phyloP scores from a whole-genome alignment of 2,329 filamentous ascomycete species.

The Ophiostoma angusticollis region DNA sequence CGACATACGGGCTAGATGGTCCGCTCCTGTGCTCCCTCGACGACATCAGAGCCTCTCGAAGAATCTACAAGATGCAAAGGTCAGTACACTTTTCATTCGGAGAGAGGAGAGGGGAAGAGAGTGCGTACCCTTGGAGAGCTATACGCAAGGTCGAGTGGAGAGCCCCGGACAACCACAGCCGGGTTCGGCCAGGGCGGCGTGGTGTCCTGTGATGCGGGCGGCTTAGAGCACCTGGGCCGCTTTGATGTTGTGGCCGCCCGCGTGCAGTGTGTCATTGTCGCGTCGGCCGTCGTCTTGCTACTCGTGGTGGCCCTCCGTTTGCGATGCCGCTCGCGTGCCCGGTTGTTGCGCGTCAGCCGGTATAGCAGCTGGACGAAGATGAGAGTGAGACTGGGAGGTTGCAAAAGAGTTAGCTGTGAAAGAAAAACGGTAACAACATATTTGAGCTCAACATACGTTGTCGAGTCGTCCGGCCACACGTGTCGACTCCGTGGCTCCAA shows the following conservation, averaged over 20 bases:
- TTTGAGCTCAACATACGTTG: slow-evolving; percentile 1
- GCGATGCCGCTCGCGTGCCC: slow-evolving; percentile 3
- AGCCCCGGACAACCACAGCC: too few relatives aligned
- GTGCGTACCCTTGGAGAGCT: slow-evolving; percentile 5
- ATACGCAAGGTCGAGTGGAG: slow-evolving; percentile 4
- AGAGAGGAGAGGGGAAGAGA: background rate
- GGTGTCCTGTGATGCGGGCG: too few relatives aligned
- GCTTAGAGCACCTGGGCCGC: too few relatives aligned
- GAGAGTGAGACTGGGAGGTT: slow-evolving; percentile 4
- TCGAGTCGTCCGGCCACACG: slow-evolving; percentile 13
- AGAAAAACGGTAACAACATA: background rate
- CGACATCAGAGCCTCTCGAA: background rate
- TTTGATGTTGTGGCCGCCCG: background rate
- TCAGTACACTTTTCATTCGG: background rate
- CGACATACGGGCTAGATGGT: background rate
- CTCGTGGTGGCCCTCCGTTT: background rate
- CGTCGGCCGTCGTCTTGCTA: background rate
- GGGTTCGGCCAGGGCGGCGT: too few relatives aligned
- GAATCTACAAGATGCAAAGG: background rate
- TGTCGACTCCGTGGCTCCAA: slow-evolving; percentile 1
- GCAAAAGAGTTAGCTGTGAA: background rate
- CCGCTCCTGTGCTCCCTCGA: background rate
- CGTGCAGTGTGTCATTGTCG: background rate
- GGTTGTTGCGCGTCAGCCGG: slow-evolving; percentile 7
- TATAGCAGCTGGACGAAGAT: slow-evolving; percentile 12